Conservation (phyloP, 2,329 filamentous ascomycete genomes). For the Fusarium buxicola region DNA sequence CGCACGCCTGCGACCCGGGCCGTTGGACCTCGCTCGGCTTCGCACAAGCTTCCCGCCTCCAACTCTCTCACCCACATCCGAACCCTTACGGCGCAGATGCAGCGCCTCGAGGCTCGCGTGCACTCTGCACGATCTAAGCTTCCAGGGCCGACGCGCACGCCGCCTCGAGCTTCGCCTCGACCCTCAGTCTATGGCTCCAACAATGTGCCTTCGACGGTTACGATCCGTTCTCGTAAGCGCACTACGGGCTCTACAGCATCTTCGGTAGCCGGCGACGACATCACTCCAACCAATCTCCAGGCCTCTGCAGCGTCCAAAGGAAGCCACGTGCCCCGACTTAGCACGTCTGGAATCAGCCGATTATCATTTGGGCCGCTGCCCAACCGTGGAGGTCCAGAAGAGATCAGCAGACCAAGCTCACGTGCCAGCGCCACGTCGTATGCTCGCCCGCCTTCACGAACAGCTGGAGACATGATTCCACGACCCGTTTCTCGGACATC, state of each 20-base stretch:
- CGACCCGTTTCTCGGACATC: conserved; percentile 76
- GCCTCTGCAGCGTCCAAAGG: conserved; percentile 53
- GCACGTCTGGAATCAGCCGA: conserved; percentile 71
- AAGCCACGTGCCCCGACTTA: conserved; percentile 69
- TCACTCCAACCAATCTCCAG: conserved; percentile 59
- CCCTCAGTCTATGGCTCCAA: conserved; percentile 54
- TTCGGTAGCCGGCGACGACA: conserved; percentile 63
- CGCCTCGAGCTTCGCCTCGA: conserved; percentile 84
- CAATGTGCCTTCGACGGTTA: conserved; percentile 67
- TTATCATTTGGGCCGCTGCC: conserved; percentile 73
- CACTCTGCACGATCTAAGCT: conserved; percentile 92
- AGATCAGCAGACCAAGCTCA: conserved; percentile 74
- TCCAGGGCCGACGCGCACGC: conserved; percentile 81
- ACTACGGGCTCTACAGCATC: conserved; percentile 67
- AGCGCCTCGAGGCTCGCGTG: conserved; percentile 92
- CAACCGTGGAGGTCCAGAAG: conserved; percentile 62
- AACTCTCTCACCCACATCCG: conserved; percentile 92
- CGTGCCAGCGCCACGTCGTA: conserved; percentile 72
- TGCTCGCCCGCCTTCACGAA: conserved; percentile 65
- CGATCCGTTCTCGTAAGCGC: conserved; percentile 77
- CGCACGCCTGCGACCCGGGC: conserved; percentile 60
- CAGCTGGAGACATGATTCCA: conserved; percentile 61
- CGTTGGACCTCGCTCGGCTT: conserved; percentile 67
- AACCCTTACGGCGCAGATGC: conserved; percentile 95
- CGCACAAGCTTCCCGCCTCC: conserved; percentile 65